phyloP scores from a whole-genome alignment of 306 rosid species.

The Comarum palustre region DNA sequence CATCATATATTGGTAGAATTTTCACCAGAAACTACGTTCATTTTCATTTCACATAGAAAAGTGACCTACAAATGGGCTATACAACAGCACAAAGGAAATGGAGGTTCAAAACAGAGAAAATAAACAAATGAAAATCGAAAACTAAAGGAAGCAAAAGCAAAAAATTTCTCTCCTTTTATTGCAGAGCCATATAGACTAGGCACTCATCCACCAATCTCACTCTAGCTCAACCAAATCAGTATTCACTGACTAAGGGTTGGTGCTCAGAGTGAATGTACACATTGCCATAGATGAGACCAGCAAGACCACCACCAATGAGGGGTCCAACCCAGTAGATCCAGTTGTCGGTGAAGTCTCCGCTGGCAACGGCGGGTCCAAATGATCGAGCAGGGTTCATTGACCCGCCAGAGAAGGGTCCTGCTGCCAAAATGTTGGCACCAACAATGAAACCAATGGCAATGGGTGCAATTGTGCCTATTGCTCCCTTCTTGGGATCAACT shows the following conservation, averaged over 20 bases:
- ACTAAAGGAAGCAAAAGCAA: conserved; percentile 22
- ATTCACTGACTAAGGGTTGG: conserved; percentile 47
- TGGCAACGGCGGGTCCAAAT: conserved; percentile 85
- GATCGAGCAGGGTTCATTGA: conserved; percentile 95
- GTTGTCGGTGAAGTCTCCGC: conserved; percentile 66
- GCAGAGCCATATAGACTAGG: conserved; percentile 4
- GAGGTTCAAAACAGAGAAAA: conserved; percentile 17
- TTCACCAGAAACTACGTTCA: conserved; percentile 15
- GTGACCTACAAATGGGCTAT: conserved; percentile 23
- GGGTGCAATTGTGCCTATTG: conserved; percentile 75
- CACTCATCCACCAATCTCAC: conserved; percentile 4
- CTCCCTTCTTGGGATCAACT: conserved; percentile 86
- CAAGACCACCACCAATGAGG: conserved; percentile 75
- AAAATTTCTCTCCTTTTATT: conserved; percentile 30
- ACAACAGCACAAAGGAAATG: conserved; percentile 24
- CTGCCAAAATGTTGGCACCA: conserved; percentile 87
- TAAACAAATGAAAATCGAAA: not conserved
- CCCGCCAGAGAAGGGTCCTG: conserved; percentile 89
- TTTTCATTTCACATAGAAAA: conserved; percentile 20
- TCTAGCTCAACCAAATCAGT: conserved; percentile 10
- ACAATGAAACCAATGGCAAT: conserved; percentile 89
- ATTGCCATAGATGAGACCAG: conserved; percentile 77
- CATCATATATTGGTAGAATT: not conserved
- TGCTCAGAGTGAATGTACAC: conserved; percentile 56
- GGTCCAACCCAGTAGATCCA: conserved; percentile 98